phyloP scores from a whole-genome alignment of 306 rosid genomes.

The Prinsepia uniflora region DNA sequence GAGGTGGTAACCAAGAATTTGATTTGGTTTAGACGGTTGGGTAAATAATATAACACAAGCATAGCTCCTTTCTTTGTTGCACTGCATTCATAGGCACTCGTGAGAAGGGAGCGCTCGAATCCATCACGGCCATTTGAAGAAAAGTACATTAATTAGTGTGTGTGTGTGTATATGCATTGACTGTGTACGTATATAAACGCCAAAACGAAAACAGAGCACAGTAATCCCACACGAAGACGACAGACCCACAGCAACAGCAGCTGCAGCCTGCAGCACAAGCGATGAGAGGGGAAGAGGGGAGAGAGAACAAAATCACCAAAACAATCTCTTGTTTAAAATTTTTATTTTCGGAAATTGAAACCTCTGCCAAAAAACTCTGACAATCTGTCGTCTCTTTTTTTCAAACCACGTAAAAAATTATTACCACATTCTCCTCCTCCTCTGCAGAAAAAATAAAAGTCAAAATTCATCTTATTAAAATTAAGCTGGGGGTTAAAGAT shows the following conservation, averaged over 20 bases:
- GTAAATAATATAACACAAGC: too few relatives aligned
- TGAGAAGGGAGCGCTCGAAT: slow-evolving; percentile 2
- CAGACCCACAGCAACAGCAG: too few relatives aligned
- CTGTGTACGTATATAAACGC: neutral
- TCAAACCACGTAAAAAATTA: neutral
- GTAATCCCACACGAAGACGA: neutral
- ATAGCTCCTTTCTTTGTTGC: neutral
- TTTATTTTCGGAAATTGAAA: slow-evolving; percentile 41
- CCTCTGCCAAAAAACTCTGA: slow-evolving; percentile 20
- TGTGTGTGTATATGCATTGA: too few relatives aligned
- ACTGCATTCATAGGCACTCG: neutral
- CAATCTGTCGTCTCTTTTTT: slow-evolving; percentile 25
- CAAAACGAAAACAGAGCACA: neutral
- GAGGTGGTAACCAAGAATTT: neutral
- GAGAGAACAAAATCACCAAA: neutral
- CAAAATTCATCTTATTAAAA: neutral
- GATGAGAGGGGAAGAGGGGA: too few relatives aligned
- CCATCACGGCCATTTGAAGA: neutral
- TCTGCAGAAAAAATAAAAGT: neutral
- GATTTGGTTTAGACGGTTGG: too few relatives aligned
- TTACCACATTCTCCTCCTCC: neutral
- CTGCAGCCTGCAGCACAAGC: too few relatives aligned
- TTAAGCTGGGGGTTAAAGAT: neutral
- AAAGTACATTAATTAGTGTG: neutral
- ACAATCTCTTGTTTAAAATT: slow-evolving; percentile 7